A percentile compares a stretch with the other conserved stretches of the same genome.
Conservation (phyloP, 345 rosid species). For the Ricinus communis region DNA sequence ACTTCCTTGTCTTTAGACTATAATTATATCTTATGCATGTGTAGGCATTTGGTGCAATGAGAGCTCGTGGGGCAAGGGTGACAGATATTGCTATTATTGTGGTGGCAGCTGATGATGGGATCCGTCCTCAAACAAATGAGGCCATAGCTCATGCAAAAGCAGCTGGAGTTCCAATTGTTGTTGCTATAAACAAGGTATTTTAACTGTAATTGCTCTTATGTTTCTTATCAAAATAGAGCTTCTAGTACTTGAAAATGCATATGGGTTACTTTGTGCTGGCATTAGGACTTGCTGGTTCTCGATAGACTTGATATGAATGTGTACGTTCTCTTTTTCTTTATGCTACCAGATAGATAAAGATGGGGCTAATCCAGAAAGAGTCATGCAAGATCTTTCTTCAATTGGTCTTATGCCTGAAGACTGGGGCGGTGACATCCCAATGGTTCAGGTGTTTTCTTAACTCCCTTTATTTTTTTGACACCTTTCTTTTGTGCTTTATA, state of each 20-base stretch:
- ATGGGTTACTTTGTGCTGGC: conserved; percentile 20
- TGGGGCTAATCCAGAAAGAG: conserved; percentile 93
- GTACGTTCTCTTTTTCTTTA: conserved; percentile 16
- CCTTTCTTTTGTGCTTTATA: conserved; percentile 24
- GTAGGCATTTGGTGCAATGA: conserved; percentile 99
- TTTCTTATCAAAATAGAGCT: conserved; percentile 15
- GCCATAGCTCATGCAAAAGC: conserved; percentile 99
- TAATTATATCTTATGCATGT: conserved; percentile 31
- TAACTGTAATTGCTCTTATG: conserved; percentile 2
- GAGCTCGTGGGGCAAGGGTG: conserved; percentile 98
- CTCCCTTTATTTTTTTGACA: conserved; percentile 13
- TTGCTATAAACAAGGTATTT: conserved; percentile 87
- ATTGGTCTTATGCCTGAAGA: conserved; percentile 97
- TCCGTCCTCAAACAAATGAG: conserved; percentile 96
- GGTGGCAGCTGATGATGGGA: conserved; percentile 99
- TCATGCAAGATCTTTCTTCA: conserved; percentile 97
- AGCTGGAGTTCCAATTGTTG: conserved; percentile 90
- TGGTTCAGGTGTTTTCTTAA: conserved; percentile 70
- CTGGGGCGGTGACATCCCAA: conserved; percentile 96
- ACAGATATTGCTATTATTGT: conserved; percentile 94
- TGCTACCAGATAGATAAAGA: conserved; percentile 84
- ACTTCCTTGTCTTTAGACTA: conserved; percentile 27
- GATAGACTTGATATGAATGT: background rate
- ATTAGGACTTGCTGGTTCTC: conserved; percentile 13
- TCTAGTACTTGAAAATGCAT: conserved; percentile 18